Base-by-base conservation (phyloP, 208 protist genomes). In the Kentomonas sorsogonicus region DNA sequence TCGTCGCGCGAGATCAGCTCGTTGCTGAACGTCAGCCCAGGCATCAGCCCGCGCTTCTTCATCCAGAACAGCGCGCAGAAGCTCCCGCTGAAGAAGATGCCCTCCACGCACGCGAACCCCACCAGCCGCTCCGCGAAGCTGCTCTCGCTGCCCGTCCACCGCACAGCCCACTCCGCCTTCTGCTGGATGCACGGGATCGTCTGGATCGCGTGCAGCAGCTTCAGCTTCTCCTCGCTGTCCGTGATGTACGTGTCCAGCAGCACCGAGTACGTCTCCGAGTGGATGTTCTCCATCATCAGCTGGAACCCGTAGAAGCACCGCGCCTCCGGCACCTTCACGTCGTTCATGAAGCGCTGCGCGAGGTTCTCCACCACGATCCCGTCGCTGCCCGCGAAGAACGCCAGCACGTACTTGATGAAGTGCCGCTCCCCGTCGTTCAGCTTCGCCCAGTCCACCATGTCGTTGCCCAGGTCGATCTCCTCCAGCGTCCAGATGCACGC, bases 41-140 rank as follows among this genome's bases (percentile, higher is more conserved):
- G 98, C 98, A 99, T 99, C 60, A 99, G 68, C 16, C 96, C 97
- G 53, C 98, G 90, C 83, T 99, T 99, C 96, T 99, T 99, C 41
- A 99, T 69, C 97, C 97, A 99, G 80, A 99, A 99, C 43, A 99
- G 97, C 20, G 97, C 79, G 70, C 97, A 99, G 84, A 99, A 99
- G 25, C 85, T 96, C 38, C 97, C 98, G 40, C 84, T 97, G 80
- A 99, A 99, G 88, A 99, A 99, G 68, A 99, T 99, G 71, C 98
- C 98, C 74, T 99, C 98, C 15, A 99, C 98, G 10, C 92, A 89
- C 5, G 98, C 98, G 76, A 99, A 99, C 1, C 95, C 98, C 4
- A 99, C 79, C 33, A 99, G 80, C 29, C 98, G 92, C 74, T 98
- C 89, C 26, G 91, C 92, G 67, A 99, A 99, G 52, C 88, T 92